These are phyloP conservation scores for Lodderomyces beijingensis DNA, from an alignment of 1,139 yeast genomes.

Conservation along the genomic window DNA sequence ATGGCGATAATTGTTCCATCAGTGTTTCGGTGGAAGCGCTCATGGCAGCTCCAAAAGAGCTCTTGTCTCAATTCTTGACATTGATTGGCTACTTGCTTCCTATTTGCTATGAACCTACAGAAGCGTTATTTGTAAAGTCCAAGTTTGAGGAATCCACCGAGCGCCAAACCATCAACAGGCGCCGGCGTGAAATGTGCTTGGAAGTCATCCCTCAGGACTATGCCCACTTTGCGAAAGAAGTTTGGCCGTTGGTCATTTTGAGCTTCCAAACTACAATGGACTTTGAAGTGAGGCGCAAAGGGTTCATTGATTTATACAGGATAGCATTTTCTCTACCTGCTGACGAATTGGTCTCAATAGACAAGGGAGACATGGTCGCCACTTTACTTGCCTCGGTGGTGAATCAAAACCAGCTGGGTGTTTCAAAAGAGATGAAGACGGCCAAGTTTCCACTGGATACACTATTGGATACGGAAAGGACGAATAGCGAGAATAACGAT, in stretches of 20 bases:
- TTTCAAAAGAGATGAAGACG: constrained; percentile 17
- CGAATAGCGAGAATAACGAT: too few species aligned
- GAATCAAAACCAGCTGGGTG: constrained; percentile 47
- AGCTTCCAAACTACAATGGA: constrained; percentile 78
- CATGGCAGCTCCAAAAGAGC: constrained; percentile 70
- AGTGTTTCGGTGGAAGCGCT: constrained; percentile 52
- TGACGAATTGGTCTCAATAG: constrained; percentile 18
- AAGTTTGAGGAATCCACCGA: constrained; percentile 23
- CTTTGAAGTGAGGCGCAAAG: constrained; percentile 56
- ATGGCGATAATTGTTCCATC: not conserved
- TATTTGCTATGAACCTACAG: constrained; percentile 23
- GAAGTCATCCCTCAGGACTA: constrained; percentile 24
- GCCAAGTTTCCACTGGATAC: constrained; percentile 3
- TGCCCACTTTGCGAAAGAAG: constrained; percentile 41
- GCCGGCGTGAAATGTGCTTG: constrained; percentile 24
- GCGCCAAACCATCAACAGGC: constrained; percentile 22
- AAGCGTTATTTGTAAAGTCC: constrained; percentile 27
- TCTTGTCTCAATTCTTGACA: constrained; percentile 52
- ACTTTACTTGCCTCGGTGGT: constrained; percentile 66
- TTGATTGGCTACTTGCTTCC: constrained; percentile 61
- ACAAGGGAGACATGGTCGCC: constrained; percentile 30
- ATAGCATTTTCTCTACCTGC: constrained; percentile 33
- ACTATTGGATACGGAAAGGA: constrained; percentile 12
- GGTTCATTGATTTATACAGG: constrained; percentile 54
- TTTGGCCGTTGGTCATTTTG: constrained; percentile 60